A percentile compares a stretch with the other conserved stretches of the same genome.
Evolutionary conservation across 257 asterid genomes (phyloP).

Genomic region (Scutellaria minor): DNA sequence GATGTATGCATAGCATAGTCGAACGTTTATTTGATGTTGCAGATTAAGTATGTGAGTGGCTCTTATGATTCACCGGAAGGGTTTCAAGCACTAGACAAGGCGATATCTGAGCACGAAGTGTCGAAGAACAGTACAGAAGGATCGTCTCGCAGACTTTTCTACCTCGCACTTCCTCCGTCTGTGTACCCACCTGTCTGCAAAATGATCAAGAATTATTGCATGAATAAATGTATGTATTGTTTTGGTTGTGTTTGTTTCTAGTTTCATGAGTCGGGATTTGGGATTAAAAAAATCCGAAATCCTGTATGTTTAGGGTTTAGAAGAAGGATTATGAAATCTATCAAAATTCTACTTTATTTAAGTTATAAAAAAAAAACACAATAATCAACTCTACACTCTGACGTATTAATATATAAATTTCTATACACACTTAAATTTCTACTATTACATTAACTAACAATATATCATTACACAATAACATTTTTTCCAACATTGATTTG

Average conservation of each 20-base stretch:
- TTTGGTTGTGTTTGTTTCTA: neutral
- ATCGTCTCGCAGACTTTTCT: constrained; percentile 91
- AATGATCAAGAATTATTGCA: constrained; percentile 80
- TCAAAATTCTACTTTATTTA: too few species aligned
- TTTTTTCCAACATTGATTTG: too few species aligned
- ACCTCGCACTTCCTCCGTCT: constrained; percentile 99
- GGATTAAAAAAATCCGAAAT: too few species aligned
- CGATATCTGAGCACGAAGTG: constrained; percentile 85
- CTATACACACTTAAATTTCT: too few species aligned
- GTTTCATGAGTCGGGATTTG: too few species aligned
- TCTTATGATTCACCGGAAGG: constrained; percentile 90
- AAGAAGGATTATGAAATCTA: too few species aligned
- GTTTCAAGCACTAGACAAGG: constrained; percentile 73
- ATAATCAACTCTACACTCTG: too few species aligned
- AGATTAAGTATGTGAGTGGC: constrained; percentile 95
- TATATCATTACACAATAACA: too few species aligned
- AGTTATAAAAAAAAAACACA: too few species aligned
- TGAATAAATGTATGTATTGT: constrained; percentile 66
- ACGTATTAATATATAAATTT: too few species aligned
- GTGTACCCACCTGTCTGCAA: constrained; percentile 96
- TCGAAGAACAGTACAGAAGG: constrained; percentile 72
- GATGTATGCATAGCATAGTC: constrained; percentile 6
- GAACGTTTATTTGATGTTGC: constrained; percentile 33
- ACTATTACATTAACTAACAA: too few species aligned
- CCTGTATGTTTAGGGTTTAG: too few species aligned